Conservation (phyloP, 352 stramenopile genomes). For the Phytophthora fragariaefolia region DNA sequence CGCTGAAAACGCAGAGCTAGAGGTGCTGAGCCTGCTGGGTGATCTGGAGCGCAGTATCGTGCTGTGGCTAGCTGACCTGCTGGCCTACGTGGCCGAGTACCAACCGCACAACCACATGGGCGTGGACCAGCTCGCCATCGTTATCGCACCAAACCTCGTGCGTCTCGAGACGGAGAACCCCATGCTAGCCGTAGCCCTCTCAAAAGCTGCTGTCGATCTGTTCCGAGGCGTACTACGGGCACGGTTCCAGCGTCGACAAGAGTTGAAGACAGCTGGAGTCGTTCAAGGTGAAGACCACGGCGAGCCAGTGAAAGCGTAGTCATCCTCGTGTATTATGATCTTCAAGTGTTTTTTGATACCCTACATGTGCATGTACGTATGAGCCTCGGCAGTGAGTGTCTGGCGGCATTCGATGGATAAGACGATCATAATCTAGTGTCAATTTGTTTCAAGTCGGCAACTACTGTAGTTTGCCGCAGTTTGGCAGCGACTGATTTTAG, state of each 20-base stretch:
- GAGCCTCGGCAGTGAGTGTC: constrained; percentile 18
- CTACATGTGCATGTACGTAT: constrained; percentile 34
- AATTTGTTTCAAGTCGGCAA: constrained; percentile 26
- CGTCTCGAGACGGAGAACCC: constrained; percentile 86
- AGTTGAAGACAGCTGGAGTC: constrained; percentile 21
- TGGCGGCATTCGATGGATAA: constrained; percentile 21
- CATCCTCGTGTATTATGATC: constrained; percentile 24
- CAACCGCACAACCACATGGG: constrained; percentile 89
- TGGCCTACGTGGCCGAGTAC: constrained; percentile 73
- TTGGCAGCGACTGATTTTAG: neutral
- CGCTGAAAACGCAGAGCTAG: constrained; percentile 45
- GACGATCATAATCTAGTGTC: constrained; percentile 40
- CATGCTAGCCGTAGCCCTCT: constrained; percentile 85
- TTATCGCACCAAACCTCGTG: constrained; percentile 91
- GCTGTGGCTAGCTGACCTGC: constrained; percentile 85
- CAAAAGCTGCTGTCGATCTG: constrained; percentile 86
- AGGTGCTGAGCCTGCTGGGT: constrained; percentile 59
- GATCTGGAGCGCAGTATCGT: constrained; percentile 66
- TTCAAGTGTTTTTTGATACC: constrained; percentile 22
- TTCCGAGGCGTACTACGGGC: constrained; percentile 62
- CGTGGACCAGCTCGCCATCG: constrained; percentile 90
- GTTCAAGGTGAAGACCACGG: constrained; percentile 10
- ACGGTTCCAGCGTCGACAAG: constrained; percentile 38
- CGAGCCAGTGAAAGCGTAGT: constrained; percentile 21
- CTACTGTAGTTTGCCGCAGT: neutral